Conservation (phyloP, 768 basidiomycete genomes). For the Hygrocybe punicea region DNA sequence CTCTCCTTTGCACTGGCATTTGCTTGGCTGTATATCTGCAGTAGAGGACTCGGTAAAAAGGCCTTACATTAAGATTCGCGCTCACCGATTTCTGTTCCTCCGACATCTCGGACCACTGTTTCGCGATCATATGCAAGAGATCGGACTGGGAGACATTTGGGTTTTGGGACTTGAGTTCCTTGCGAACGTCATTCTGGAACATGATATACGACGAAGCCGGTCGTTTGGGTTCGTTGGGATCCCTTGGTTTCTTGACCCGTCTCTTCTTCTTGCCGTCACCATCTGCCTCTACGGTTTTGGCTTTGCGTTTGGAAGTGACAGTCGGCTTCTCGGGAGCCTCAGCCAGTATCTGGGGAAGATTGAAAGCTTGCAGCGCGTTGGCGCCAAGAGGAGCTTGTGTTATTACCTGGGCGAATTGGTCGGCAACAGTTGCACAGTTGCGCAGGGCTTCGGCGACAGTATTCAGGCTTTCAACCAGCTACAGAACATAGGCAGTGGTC, state of each 20-base stretch:
- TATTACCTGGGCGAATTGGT: conserved; percentile 53
- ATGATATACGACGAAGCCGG: conserved; percentile 90
- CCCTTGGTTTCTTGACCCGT: conserved; percentile 67
- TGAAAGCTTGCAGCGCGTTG: background rate
- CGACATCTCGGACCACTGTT: conserved; percentile 68
- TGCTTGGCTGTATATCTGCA: conserved; percentile 52
- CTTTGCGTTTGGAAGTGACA: conserved; percentile 52
- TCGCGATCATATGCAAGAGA: conserved; percentile 65
- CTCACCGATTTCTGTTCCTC: conserved; percentile 73
- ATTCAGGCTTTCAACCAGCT: conserved; percentile 57
- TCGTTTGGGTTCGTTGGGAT: conserved; percentile 92
- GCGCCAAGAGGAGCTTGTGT: conserved; percentile 14
- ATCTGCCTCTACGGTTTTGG: conserved; percentile 37
- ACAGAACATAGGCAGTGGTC: conserved; percentile 16
- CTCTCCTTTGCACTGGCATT: conserved; percentile 59
- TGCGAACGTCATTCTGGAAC: conserved; percentile 89
- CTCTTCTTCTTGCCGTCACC: conserved; percentile 50
- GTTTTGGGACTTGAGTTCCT: conserved; percentile 60
- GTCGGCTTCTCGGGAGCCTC: conserved; percentile 18
- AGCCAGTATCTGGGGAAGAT: background rate
- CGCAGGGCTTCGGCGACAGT: conserved; percentile 63
- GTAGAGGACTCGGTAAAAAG: conserved; percentile 9
- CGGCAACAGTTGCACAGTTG: conserved; percentile 57
- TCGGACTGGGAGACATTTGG: conserved; percentile 69
- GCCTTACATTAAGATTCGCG: conserved; percentile 12